Evolutionary conservation across 495 filamentous ascomycete genomes (phyloP), one percentile per base, ranked within the genome.

Genomic region (Hypomontagnella submonticulosa): DNA sequence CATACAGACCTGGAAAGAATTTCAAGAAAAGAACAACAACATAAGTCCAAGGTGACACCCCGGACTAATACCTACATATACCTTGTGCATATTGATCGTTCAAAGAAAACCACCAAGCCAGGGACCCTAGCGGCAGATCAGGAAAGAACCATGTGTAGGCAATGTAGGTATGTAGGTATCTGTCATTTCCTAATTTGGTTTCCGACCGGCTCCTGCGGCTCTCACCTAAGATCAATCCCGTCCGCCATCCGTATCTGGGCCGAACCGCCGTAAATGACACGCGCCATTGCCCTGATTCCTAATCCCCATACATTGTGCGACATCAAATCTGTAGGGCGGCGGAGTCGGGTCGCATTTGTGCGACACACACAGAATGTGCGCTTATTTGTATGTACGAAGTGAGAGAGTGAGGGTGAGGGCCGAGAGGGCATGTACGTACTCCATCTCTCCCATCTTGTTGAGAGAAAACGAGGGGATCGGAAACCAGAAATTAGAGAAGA

Each of bases 191-290:
- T 4, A 52, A 15, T 61, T 13, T 6, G 44, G 10, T 40, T 56
- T 20, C 50, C 50, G 55, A 59, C 41, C 61, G 56, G 56, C 53
- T 48, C 20, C 48, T 40, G 46, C 41, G 47, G 48, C 49, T 59
- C 57, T 61, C 63, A 67, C 63, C 63, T 67, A 66, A 65, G 62
- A 44, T 43, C 16, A 42, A 47, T 18, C n/a, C 5, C 23, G 23
- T 27, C 23, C 23, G 23, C 6, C 23, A 27, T 27, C 23, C 23
- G 23, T 27, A 27, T 27, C 23, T 27, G 23, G 23, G 23, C 54
- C 16, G 36, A 38, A 38, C 19, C 54, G 41, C 30, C 41, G 32
- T 15, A 40, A 48, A 48, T 33, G 12, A 55, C 30, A 32, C 19
- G 49, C n/a, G 33, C 41, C 41, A 13, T 51, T 19, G 9, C 3